Base-by-base conservation (phyloP, 164 flowering plant species). In the Nelumbo lutea region DNA sequence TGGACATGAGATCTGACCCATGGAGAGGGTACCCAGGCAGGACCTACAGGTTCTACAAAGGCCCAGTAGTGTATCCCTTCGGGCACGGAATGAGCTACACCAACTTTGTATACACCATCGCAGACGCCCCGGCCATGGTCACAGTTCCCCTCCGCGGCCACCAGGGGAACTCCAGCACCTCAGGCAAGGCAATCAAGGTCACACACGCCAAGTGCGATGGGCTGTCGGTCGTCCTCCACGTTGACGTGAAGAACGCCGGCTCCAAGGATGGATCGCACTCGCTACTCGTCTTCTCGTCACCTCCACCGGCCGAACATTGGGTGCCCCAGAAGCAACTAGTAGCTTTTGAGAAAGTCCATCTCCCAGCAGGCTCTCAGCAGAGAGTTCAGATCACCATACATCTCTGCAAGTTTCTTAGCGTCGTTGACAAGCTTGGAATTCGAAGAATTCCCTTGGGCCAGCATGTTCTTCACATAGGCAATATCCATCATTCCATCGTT, bases 11-110 rank as follows among this genome's bases (percentile, higher is more conserved):
- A 15, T 42, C 96, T 0, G 75, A 76, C 78, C 78, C 75, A 9
- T 59, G 81, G 57, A 78, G 15, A 7, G 79, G 81, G n/a, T 92
- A 89, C 68, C 99, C 99, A 0, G 99, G 99, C 1, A 70, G 99
- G 68, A 95, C 98, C 45, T 92, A 95, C 78, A 72, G 97, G 39
- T 95, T 95, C 82, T 95, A 92, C 85, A 73, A 81, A 10, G 99
- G 99, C 0, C 83, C 87, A 0, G 91, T 86, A 0, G 96, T 95
- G 65, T 95, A 89, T 77, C 90, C 89, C 15, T 95, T 92, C 51
- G 97, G 99, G 0, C 84, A 90, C 59, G 99, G 99, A 2, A 10
- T 88, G 76, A 88, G 92, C 79, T 95, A 95, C 83, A 76, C 93
- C 3, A 74, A 57, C 14, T 89, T 89, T 57, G 68, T 62, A 0